Base-by-base conservation (phyloP, 208 protist genomes). In the Porcisia deanei region DNA sequence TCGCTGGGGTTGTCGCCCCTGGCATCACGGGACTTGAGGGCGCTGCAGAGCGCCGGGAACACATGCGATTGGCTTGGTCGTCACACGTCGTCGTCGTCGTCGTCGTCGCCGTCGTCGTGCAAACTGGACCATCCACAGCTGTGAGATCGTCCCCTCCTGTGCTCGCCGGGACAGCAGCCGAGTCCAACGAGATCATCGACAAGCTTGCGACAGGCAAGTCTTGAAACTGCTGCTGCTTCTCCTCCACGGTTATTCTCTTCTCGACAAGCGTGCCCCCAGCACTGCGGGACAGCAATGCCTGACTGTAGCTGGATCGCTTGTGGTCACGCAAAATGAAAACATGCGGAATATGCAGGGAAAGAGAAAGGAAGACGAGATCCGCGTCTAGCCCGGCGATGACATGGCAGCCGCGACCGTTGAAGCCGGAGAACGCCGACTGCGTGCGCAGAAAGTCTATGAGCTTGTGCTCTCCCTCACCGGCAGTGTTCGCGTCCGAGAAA, bases 371-470 rank as follows among this genome's bases (percentile, higher is more conserved):
- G 76, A 99, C 99, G 20, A 99, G 86, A 85, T 99, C 99, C 0
- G 99, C 99, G 83, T 99, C 99, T 10, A 99, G 86, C 34, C 99
- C 99, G 65, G 98, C 98, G n/a, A 99, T 89, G 30, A 96, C 94
- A 86, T 99, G 99, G 8, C 82, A 75, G 22, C 92, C 96, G 20
- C 57, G 85, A 37, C 85, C 83, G 68, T 89, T 88, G 30, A 92
- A 93, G 3, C 89, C 88, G 5, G 86, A 52, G 71, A 95, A 92
- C 16, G 85, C 89, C 16, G 89, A 85, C 85, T 97, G 92, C 7
- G 80, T 89, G 55, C 96, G 85, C 8, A 99, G 67, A 66, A 98
- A 98, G 71, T 97, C 86, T 14, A 97, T 80, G 20, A 98, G 81
- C 76, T 98, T 98, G 80, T 98, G 96, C 81, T 98, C 92, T 10